Percentiles rank a stretch among this genome's conserved stretches.
Conservation (phyloP, 1,284 basidiomycete genomes). For the Meira miltonrushii region DNA sequence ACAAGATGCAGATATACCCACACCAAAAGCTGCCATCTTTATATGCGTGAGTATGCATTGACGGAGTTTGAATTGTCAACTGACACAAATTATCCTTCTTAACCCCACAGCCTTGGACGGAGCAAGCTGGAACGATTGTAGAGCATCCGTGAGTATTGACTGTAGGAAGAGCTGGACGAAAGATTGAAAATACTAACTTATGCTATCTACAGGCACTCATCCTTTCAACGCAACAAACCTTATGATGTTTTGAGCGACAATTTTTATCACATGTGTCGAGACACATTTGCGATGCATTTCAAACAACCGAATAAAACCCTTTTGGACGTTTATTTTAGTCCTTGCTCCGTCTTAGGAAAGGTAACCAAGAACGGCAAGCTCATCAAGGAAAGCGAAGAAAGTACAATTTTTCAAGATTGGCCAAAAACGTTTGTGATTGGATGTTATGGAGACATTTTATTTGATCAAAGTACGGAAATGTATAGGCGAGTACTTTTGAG, state of each 20-base stretch:
- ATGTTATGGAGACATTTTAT: neutral
- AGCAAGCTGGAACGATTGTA: conserved; percentile 1
- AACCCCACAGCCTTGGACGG: neutral
- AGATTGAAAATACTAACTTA: too few relatives aligned
- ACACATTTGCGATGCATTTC: neutral
- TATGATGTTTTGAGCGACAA: neutral
- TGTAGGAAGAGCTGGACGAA: too few relatives aligned
- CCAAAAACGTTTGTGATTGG: neutral
- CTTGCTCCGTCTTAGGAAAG: neutral
- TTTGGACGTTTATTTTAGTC: conserved; percentile 3
- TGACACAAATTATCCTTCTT: neutral
- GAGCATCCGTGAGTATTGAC: neutral
- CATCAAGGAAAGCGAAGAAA: neutral
- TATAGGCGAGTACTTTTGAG: neutral
- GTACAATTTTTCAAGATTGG: neutral
- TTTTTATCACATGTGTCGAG: neutral
- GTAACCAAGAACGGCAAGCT: neutral
- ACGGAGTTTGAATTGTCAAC: neutral
- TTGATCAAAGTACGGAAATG: neutral
- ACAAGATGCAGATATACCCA: neutral
- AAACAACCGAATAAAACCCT: neutral
- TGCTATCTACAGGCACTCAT: neutral
- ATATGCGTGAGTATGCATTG: neutral
- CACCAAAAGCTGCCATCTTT: neutral
- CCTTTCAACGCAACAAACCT: neutral